A percentile compares a stretch with the other conserved stretches of the same genome.
phyloP scores from a whole-genome alignment of 1,284 basidiomycete genomes.

The Trichosporon ovoides region DNA sequence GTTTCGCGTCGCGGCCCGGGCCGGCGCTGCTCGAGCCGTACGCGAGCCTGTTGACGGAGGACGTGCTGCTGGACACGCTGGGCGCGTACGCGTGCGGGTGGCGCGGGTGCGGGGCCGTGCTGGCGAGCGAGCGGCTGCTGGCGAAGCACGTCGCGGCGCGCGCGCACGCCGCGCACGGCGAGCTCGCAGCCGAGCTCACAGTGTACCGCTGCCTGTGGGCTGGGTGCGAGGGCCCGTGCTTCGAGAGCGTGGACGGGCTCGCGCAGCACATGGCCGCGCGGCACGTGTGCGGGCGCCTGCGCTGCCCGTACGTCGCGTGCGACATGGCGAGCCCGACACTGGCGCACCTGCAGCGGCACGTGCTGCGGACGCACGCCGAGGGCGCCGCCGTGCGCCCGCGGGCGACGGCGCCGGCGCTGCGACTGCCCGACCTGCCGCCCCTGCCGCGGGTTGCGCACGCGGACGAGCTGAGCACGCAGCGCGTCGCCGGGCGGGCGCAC shows the following conservation, averaged over 20 bases:
- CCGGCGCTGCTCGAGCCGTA: conserved; percentile 29
- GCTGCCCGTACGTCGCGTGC: conserved; percentile 34
- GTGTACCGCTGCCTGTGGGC: conserved; percentile 31
- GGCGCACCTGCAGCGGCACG: conserved; percentile 23
- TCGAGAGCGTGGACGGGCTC: conserved; percentile 20
- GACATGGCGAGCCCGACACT: conserved; percentile 25
- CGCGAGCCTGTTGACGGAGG: conserved; percentile 23
- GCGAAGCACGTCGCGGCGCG: conserved; percentile 24
- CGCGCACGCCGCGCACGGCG: conserved; percentile 25
- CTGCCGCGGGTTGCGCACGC: neutral
- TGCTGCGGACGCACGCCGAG: neutral
- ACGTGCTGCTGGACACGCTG: conserved; percentile 25
- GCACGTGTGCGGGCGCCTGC: conserved; percentile 28
- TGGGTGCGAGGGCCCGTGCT: conserved; percentile 33
- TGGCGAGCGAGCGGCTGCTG: conserved; percentile 31
- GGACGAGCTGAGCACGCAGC: neutral
- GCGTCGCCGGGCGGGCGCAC: neutral
- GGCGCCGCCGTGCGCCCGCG: conserved; percentile 18
- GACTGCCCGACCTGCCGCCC: neutral
- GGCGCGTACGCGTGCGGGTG: conserved; percentile 28
- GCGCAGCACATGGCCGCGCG: conserved; percentile 31
- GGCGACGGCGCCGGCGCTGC: neutral
- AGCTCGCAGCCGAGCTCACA: conserved; percentile 7
- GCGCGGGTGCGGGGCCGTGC: conserved; percentile 36
- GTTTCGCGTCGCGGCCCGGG: conserved; percentile 28